Percentiles rank a stretch among this genome's conserved stretches.
Conservation (phyloP, 805 yeast species). For the Phaffomyces opuntiae region DNA sequence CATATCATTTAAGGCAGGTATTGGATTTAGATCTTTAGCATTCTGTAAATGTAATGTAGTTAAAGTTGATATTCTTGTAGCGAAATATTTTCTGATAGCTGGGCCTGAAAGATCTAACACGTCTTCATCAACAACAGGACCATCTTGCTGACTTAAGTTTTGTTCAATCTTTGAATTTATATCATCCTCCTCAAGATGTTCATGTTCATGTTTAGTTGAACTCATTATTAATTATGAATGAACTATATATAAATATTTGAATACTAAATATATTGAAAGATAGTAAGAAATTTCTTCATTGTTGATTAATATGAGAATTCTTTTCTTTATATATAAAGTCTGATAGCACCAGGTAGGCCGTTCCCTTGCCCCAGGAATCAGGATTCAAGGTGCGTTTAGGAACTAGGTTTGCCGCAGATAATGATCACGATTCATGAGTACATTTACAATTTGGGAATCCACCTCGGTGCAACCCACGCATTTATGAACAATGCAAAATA, state of each 20-base stretch:
- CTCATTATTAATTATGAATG: background rate
- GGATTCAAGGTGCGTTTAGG: background rate
- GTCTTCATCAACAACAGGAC: constrained; percentile 4
- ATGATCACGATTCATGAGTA: no score
- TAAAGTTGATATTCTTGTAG: constrained; percentile 22
- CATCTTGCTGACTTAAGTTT: background rate
- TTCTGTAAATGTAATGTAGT: constrained; percentile 18
- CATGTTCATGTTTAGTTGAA: background rate
- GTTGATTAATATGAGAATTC: no score
- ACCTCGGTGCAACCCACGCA: background rate
- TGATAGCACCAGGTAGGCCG: no score
- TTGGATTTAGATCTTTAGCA: constrained; percentile 32
- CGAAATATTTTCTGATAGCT: constrained; percentile 14
- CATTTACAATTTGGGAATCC: background rate
- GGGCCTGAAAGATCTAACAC: constrained; percentile 1
- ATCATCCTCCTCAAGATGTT: background rate
- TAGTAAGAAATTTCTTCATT: no score
- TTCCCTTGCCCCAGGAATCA: background rate
- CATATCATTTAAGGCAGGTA: constrained; percentile 33
- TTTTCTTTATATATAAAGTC: no score
- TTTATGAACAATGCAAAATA: background rate
- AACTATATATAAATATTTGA: no score
- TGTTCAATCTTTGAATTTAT: background rate
- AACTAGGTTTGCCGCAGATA: background rate
- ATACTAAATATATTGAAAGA: no score